Conservation (phyloP, 805 yeast species). For the Yamadazyma takamatsuzukensis region DNA sequence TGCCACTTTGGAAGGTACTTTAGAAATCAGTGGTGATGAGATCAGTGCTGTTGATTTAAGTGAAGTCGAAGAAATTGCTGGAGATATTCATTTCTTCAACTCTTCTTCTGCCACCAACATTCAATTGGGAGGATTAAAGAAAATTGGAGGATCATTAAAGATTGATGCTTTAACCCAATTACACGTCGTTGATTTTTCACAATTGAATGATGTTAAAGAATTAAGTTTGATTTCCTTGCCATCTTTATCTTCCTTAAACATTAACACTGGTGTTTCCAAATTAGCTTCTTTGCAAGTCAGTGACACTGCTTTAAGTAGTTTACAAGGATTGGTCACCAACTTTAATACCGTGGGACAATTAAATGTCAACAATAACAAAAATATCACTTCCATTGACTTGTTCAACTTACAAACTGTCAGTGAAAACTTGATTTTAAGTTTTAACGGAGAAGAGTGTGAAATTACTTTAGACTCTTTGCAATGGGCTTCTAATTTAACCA, state of each 20-base stretch:
- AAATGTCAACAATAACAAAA: constrained; percentile 43
- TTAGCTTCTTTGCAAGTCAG: constrained; percentile 32
- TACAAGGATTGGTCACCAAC: constrained; percentile 30
- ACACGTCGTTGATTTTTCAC: constrained; percentile 31
- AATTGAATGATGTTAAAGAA: constrained; percentile 25
- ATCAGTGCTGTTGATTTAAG: constrained; percentile 27
- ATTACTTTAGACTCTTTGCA: constrained; percentile 31
- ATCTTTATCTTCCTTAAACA: constrained; percentile 34
- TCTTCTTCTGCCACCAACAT: constrained; percentile 35
- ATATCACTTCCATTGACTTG: constrained; percentile 34
- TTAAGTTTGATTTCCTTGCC: constrained; percentile 40
- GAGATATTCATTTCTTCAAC: constrained; percentile 33
- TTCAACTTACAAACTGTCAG: constrained; percentile 28
- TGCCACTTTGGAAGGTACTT: constrained; percentile 39
- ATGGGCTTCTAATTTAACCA: constrained; percentile 43
- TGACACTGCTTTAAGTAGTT: constrained; percentile 39
- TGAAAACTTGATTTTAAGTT: constrained; percentile 34
- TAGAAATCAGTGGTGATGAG: constrained; percentile 34
- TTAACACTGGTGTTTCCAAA: constrained; percentile 33
- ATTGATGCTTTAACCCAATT: constrained; percentile 38
- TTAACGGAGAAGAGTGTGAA: constrained; percentile 36
- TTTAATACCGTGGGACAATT: constrained; percentile 29
- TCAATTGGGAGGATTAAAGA: constrained; percentile 24
- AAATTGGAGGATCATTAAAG: constrained; percentile 33
- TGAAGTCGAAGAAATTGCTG: constrained; percentile 24